Percentiles rank a stretch among this genome's conserved stretches.
These are phyloP conservation scores for Dinochytrium kinnereticum DNA, from an alignment of 371 early-diverging fungal genomes.

Conservation along the genomic window DNA sequence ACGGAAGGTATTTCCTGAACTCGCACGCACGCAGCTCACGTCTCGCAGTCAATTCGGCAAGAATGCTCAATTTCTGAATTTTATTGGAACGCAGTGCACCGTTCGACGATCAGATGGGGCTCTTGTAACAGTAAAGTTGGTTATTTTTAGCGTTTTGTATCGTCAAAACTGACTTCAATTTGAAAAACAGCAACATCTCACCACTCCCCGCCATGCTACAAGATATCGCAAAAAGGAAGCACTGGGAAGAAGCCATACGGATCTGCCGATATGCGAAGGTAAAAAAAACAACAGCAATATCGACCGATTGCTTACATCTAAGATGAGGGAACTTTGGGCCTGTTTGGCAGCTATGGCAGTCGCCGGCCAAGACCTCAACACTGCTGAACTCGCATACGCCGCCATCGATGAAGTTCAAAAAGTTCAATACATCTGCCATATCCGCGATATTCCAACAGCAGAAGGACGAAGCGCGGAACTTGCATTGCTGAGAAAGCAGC, in stretches of 20 bases:
- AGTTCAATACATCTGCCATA: conserved; percentile 59
- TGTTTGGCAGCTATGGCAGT: conserved; percentile 60
- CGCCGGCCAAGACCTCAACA: conserved; percentile 57
- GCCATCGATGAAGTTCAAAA: conserved; percentile 61
- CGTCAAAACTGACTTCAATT: too few relatives aligned
- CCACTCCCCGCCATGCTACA: conserved; percentile 59
- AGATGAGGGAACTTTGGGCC: conserved; percentile 59
- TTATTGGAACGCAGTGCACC: conserved; percentile 54
- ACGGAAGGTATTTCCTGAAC: conserved; percentile 52
- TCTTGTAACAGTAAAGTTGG: conserved; percentile 51
- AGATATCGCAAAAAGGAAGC: conserved; percentile 54
- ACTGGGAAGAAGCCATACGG: conserved; percentile 62
- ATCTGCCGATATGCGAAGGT: conserved; percentile 60
- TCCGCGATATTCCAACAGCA: conserved; percentile 52
- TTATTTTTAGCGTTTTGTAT: too few relatives aligned
- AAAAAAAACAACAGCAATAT: too few relatives aligned
- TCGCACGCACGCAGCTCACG: too few relatives aligned
- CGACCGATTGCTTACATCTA: background rate
- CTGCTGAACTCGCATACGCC: conserved; percentile 64
- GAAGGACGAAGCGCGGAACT: conserved; percentile 58
- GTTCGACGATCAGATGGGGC: conserved; percentile 57
- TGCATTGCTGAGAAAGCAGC: conserved; percentile 52
- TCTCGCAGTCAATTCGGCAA: conserved; percentile 48
- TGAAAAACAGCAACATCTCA: conserved; percentile 47
- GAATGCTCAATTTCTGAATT: conserved; percentile 52